phyloP scores from a whole-genome alignment of 2,329 filamentous ascomycete genomes.

The Myriosclerotinia curreyana region DNA sequence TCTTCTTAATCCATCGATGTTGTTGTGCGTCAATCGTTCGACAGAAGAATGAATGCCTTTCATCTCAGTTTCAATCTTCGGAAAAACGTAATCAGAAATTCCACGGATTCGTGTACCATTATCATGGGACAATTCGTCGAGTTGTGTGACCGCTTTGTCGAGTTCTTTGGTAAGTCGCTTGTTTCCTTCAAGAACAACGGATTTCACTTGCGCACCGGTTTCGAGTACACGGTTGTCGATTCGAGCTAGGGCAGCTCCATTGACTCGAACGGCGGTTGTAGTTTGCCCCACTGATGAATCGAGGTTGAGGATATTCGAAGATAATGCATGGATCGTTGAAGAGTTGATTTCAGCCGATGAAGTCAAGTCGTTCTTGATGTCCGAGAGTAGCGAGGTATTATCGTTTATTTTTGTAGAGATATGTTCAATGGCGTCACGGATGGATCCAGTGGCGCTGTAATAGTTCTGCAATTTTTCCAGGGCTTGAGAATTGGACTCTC shows the following conservation, averaged over 20 bases:
- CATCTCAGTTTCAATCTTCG: conserved; percentile 27
- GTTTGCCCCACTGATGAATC: conserved; percentile 20
- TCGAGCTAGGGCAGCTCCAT: conserved; percentile 30
- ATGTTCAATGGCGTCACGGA: conserved; percentile 24
- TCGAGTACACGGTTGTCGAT: conserved; percentile 31
- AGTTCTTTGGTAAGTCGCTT: conserved; percentile 23
- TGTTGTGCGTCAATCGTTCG: conserved; percentile 20
- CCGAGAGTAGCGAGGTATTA: conserved; percentile 11
- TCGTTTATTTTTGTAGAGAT: conserved; percentile 21
- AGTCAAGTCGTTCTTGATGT: conserved; percentile 19
- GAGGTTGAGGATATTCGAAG: conserved; percentile 21
- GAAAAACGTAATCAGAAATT: conserved; percentile 29
- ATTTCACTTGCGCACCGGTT: conserved; percentile 29
- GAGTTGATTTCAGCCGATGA: conserved; percentile 18
- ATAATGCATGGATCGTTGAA: conserved; percentile 22
- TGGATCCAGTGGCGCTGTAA: conserved; percentile 21
- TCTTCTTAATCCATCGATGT: conserved; percentile 13
- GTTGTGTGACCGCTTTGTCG: conserved; percentile 20
- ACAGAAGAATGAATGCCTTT: conserved; percentile 18
- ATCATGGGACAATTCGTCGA: conserved; percentile 30
- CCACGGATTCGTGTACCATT: conserved; percentile 27
- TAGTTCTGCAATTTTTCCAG: conserved; percentile 21
- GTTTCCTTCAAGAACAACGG: conserved; percentile 26
- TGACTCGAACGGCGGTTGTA: conserved; percentile 29
- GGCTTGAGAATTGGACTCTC: conserved; percentile 22